Evolutionary conservation across 2,329 filamentous ascomycete genomes (phyloP), one percentile per base, ranked within the genome.

Genomic region (Fusarium sp.): DNA sequence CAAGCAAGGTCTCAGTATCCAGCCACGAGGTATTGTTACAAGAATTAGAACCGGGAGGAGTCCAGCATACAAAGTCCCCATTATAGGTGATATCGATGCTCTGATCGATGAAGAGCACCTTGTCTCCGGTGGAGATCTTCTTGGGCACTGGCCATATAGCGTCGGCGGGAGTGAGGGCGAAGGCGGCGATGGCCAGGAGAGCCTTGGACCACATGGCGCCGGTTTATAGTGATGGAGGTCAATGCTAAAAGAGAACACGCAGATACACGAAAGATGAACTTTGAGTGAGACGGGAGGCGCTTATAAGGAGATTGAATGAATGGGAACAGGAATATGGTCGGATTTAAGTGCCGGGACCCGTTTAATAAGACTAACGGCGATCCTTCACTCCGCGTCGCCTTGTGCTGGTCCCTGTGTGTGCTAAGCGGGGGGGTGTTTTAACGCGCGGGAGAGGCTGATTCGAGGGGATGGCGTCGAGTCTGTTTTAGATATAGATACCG

Each of bases 121-220:
- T 81, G 69, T 82, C 82, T 59, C 88, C 88, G 17, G 83, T 86
- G 44, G 81, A 83, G 55, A 86, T 81, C 39, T 80, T 81, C 55
- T 80, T 79, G 4, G 88, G 88, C 22, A 83, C 80, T 14, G 88
- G 88, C 88, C 88, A 90, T 63, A 90, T 76, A 15, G 88, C 87
- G n/a, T 80, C 70, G 57, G 78, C 84, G 13, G 82, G 81, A 14
- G 78, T 72, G 58, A 81, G 74, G 50, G 79, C 79, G 66, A 83
- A 72, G 46, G 84, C 77, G 43, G 82, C 75, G 53, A 81, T 63
- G 43, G 81, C 77, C 56, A 83, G 70, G 36, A 81, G 61, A 62
- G 78, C 69, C 57, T 68, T 74, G 59, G 69, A 70, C 58, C 76
- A 74, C 78, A 79, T 79, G 48, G 44, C 39, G 51, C 62, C 33